These are phyloP conservation scores for Yamadazyma blattariae DNA, from an alignment of 1,139 yeast genomes.

Conservation along the genomic window DNA sequence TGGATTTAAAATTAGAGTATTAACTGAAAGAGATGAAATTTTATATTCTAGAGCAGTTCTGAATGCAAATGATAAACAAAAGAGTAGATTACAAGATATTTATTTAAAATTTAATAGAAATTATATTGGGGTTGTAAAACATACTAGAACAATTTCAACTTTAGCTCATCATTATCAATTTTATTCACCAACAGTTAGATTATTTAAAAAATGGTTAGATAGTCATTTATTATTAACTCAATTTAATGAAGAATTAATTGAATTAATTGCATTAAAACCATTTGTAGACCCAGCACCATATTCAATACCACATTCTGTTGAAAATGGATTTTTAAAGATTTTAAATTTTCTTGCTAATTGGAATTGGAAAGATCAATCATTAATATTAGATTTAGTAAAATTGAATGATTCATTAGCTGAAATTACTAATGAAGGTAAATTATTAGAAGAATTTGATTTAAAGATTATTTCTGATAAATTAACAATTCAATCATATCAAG, in stretches of 20 bases:
- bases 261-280: constrained; percentile 76
- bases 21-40: constrained; percentile 79
- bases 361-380: constrained; percentile 93
- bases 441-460: constrained; percentile 4
- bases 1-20: constrained; percentile 71
- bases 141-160: constrained; percentile 72
- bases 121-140: constrained; percentile 72
- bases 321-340: constrained; percentile 76
- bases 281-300: constrained; percentile 88
- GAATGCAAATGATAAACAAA: constrained; percentile 54
- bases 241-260: constrained; percentile 75
- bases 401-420: constrained; percentile 29
- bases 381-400: constrained; percentile 70
- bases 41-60: constrained; percentile 68
- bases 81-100: constrained; percentile 56
- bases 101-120: constrained; percentile 65
- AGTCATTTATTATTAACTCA: constrained; percentile 64
- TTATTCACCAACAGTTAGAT: constrained; percentile 76
- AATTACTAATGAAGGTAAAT: constrained; percentile 3
- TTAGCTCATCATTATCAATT: constrained; percentile 72
- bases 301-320: constrained; percentile 72
- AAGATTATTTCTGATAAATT: constrained; percentile 55
- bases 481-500: constrained; percentile 59
- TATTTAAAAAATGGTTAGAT: constrained; percentile 87
- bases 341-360: constrained; percentile 71